phyloP scores from a whole-genome alignment of 495 filamentous ascomycete genomes.

The Cetradonia linearis region DNA sequence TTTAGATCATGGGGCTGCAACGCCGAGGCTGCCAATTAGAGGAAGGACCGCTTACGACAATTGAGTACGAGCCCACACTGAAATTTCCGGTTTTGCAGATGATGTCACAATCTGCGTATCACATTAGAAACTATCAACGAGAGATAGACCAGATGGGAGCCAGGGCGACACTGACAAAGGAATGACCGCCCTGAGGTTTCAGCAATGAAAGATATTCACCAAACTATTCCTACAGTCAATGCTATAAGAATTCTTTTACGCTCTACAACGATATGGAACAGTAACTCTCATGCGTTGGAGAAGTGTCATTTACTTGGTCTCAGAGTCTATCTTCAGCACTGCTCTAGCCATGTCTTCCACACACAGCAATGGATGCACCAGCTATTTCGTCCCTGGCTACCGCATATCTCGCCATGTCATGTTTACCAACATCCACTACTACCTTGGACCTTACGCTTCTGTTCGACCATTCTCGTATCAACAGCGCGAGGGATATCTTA shows the following conservation, averaged over 20 bases:
- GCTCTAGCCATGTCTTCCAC: slow-evolving; percentile 9
- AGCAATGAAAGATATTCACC: background rate
- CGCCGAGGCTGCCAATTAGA: background rate
- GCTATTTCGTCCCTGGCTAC: slow-evolving; percentile 47
- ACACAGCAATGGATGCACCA: slow-evolving; percentile 23
- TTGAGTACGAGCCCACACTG: background rate
- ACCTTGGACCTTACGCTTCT: slow-evolving; percentile 41
- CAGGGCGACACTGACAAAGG: background rate
- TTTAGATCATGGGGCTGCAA: background rate
- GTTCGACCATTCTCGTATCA: slow-evolving; percentile 45
- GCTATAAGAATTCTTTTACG: background rate
- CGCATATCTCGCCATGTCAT: slow-evolving; percentile 44
- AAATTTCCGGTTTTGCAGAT: background rate
- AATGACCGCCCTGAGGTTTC: no score
- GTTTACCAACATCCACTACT: slow-evolving; percentile 43
- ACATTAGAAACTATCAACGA: background rate
- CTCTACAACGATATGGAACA: background rate
- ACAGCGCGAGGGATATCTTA: slow-evolving; percentile 46
- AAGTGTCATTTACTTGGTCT: background rate
- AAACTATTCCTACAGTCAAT: background rate
- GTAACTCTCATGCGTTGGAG: slow-evolving; percentile 1
- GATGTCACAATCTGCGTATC: background rate
- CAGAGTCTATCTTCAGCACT: background rate
- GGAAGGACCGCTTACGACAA: background rate
- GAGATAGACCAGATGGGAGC: background rate